These are phyloP conservation scores for Corrigiola litoralis DNA, from an alignment of 179 eudicot species.

Conservation along the genomic window DNA sequence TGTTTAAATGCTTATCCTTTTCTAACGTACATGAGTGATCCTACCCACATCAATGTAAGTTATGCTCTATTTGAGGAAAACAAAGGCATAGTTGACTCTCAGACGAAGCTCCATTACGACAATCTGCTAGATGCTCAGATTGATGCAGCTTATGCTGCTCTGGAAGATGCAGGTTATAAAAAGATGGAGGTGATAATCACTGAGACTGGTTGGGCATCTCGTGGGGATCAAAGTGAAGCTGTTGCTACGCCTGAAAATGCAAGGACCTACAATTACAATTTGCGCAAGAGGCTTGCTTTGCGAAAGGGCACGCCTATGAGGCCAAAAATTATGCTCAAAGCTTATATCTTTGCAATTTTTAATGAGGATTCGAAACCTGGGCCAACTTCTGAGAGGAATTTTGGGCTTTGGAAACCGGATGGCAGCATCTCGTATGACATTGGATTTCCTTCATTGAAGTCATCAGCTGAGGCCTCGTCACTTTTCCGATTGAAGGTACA, in stretches of 20 bases:
- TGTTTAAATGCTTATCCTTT: constrained; percentile 95
- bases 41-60: constrained; percentile 62
- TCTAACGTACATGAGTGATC: constrained; percentile 69
- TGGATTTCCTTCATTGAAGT: constrained; percentile 58
- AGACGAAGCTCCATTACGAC: constrained; percentile 69
- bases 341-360: constrained; percentile 74
- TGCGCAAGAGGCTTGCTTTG: constrained; percentile 84
- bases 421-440: constrained; percentile 66
- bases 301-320: constrained; percentile 87
- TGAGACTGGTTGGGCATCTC: constrained; percentile 98
- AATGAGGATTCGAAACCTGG: constrained; percentile 60
- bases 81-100: constrained; percentile 56
- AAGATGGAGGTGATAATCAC: constrained; percentile 91
- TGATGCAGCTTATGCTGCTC: constrained; percentile 92
- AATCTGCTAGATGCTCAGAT: constrained; percentile 94
- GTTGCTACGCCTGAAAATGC: constrained; percentile 80
- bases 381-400: constrained; percentile 60
- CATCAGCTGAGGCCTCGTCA: constrained; percentile 48
- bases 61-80: constrained; percentile 71
- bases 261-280: constrained; percentile 68
- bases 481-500: constrained; percentile 48
- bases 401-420: constrained; percentile 60
- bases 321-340: constrained; percentile 64
- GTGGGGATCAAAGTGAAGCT: constrained; percentile 68
- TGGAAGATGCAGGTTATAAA: constrained; percentile 66